Percentiles rank a stretch among this genome's conserved stretches.
Conservation (phyloP, 2,329 filamentous ascomycete genomes). For the Sporothrix humicola region DNA sequence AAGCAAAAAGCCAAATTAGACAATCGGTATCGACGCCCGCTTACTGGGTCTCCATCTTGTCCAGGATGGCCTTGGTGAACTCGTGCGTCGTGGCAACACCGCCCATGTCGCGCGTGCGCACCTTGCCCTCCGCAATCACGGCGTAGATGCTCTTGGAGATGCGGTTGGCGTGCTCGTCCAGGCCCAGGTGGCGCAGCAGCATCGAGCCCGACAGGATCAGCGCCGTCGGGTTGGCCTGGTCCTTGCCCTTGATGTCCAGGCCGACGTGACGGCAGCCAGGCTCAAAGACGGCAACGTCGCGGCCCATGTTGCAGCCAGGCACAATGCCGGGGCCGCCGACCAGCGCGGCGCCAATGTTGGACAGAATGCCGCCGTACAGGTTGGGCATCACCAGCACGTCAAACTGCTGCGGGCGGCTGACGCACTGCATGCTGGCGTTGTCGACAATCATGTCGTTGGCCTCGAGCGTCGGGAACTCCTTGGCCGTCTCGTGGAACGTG, state of each 20-base stretch:
- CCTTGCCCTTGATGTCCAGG: constrained; percentile 99
- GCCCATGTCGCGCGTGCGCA: constrained; percentile 94
- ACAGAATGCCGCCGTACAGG: constrained; percentile 98
- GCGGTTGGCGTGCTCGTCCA: constrained; percentile 97
- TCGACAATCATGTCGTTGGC: constrained; percentile 99
- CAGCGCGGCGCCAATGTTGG: constrained; percentile 97
- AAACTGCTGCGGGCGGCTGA: constrained; percentile 95
- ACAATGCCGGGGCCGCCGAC: constrained; percentile 97
- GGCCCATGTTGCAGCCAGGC: constrained; percentile 99
- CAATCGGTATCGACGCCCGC: too few relatives aligned
- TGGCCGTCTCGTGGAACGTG: constrained; percentile 90
- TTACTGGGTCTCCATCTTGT: constrained; percentile 87
- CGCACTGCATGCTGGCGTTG: constrained; percentile 99
- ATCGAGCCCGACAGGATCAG: constrained; percentile 94
- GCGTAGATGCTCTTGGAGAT: constrained; percentile 85
- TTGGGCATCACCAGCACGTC: constrained; percentile 99
- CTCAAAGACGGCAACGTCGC: constrained; percentile 97
- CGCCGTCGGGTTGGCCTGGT: constrained; percentile 97
- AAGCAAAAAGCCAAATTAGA: too few relatives aligned
- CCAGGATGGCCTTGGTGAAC: constrained; percentile 91
- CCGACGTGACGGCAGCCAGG: constrained; percentile 98
- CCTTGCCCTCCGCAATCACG: constrained; percentile 85
- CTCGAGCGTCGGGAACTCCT: constrained; percentile 95
- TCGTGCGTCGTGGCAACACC: constrained; percentile 87
- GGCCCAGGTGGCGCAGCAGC: constrained; percentile 94